Percentiles rank a stretch among this genome's conserved stretches.
Conservation (phyloP, 805 yeast species). For the Ogataea allantospora region DNA sequence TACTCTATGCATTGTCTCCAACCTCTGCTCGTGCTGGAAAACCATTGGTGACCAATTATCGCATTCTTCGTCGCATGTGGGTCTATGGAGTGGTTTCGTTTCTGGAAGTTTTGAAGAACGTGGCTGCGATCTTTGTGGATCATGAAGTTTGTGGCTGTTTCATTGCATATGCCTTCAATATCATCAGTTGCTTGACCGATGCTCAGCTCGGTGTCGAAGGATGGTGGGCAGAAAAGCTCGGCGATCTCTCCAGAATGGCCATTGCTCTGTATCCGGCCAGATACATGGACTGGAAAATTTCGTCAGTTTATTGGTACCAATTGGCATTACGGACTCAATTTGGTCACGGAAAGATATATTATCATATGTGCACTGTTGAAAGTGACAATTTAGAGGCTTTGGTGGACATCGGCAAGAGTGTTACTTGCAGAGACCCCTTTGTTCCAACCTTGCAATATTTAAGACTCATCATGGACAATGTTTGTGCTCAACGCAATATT, state of each 20-base stretch:
- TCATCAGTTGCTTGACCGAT: constrained; percentile 52
- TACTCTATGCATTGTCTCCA: constrained; percentile 69
- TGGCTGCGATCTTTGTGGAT: constrained; percentile 64
- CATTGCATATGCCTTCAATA: constrained; percentile 68
- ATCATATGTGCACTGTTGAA: constrained; percentile 86
- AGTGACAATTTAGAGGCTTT: constrained; percentile 74
- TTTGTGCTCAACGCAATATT: constrained; percentile 61
- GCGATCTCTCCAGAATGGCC: constrained; percentile 85
- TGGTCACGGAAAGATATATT: constrained; percentile 83
- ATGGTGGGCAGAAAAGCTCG: constrained; percentile 83
- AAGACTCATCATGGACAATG: constrained; percentile 75
- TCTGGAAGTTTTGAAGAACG: constrained; percentile 71
- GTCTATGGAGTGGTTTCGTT: constrained; percentile 83
- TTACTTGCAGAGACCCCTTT: constrained; percentile 77
- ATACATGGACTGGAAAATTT: constrained; percentile 80
- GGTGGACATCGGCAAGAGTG: constrained; percentile 76
- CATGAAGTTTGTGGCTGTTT: constrained; percentile 78
- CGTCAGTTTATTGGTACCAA: constrained; percentile 82
- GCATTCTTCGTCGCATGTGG: constrained; percentile 80
- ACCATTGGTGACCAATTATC: constrained; percentile 72
- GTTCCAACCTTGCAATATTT: constrained; percentile 80
- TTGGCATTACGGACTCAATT: constrained; percentile 69
- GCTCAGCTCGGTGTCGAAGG: constrained; percentile 58
- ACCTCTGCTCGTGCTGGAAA: constrained; percentile 67
- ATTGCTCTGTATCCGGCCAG: constrained; percentile 78